phyloP scores from a whole-genome alignment of 2,329 filamentous ascomycete species.

The Colletotrichum tropicale region DNA sequence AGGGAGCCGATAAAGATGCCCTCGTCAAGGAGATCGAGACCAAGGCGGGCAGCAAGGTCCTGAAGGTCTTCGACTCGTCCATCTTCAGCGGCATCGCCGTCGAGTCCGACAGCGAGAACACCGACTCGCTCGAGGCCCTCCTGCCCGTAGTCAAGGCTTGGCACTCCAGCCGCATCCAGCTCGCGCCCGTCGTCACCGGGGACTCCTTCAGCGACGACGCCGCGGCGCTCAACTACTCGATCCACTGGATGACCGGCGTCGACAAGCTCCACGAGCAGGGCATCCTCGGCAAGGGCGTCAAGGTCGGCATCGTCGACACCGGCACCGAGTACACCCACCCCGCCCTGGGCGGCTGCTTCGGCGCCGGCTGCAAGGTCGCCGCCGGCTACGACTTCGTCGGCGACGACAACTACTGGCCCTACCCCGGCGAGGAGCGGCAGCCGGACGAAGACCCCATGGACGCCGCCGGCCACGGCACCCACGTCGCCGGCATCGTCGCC shows the following conservation, averaged over 20 bases:
- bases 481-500: constrained; percentile 41
- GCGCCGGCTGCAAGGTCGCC: constrained; percentile 40
- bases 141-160: constrained; percentile 16
- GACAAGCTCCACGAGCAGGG: constrained; percentile 41
- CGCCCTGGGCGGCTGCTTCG: constrained; percentile 51
- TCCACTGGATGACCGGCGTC: constrained; percentile 43
- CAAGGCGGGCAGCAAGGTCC: constrained; percentile 3
- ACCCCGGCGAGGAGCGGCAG: constrained; percentile 22
- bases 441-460: constrained; percentile 59
- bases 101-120: constrained; percentile 20
- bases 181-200: constrained; percentile 2
- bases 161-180: constrained; percentile 14
- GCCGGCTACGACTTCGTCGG: constrained; percentile 29
- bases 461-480: constrained; percentile 63
- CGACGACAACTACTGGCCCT: constrained; percentile 23
- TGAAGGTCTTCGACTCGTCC: constrained; percentile 26
- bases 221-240: constrained; percentile 31
- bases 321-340: constrained; percentile 44
- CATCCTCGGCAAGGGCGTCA: constrained; percentile 41
- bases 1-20: constrained; percentile 13
- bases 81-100: constrained; percentile 31
- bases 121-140: constrained; percentile 21
- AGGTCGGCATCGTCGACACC: constrained; percentile 43
- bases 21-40: constrained; percentile 11
- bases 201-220: constrained; percentile 15